Base-by-base conservation (phyloP, 2,329 filamentous ascomycete species). In the Westerdykella sp. region DNA sequence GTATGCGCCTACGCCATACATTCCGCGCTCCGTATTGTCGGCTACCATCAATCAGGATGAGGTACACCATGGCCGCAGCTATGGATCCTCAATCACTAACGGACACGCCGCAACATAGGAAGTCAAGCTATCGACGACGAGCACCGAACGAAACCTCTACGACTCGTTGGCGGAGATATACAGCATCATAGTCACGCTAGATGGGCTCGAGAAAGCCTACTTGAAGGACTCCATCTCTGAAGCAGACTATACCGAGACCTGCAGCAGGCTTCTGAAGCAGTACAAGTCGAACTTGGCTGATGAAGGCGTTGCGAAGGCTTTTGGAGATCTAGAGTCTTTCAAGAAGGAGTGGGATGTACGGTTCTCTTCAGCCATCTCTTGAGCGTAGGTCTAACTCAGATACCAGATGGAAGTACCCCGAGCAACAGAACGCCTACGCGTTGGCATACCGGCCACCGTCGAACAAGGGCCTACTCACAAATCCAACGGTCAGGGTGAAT, bases 161-260 rank as follows among this genome's bases (percentile, higher is more conserved):
- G 93, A 97, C 62, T 97, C 93, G 1, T 80, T 98, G 12, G 93
- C 91, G 43, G 93, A 98, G 69, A 83, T 98, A 18, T 98, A 97
- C 70, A 95, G 90, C 70, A 97, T 98, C 54, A 91, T 98, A 31
- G 80, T 96, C 48, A 97, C 93, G 0, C 75, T 98, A 3, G 93
- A 98, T 63, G 89, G 94, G 51, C 79, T 98, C 1, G 93, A 98
- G 62, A 95, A 94, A 67, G 94, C 91, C 0, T 98, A 95, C 62
- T 79, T 98, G 32, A 94, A 95, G 62, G 93, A 98, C 74, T 91
- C 89, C 16, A 84, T 98, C 40, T 80, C 85, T 5, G 93, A 97
- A 69, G 77, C 78, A 41, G 91, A 96, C 59, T 98, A 98, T 67
- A 95, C 90, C 1, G 93, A 97, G 63, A 95, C 93, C 53, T 98